Evolutionary conservation across 352 stramenopile genomes (phyloP).

Genomic region (Pythium folliculosum): DNA sequence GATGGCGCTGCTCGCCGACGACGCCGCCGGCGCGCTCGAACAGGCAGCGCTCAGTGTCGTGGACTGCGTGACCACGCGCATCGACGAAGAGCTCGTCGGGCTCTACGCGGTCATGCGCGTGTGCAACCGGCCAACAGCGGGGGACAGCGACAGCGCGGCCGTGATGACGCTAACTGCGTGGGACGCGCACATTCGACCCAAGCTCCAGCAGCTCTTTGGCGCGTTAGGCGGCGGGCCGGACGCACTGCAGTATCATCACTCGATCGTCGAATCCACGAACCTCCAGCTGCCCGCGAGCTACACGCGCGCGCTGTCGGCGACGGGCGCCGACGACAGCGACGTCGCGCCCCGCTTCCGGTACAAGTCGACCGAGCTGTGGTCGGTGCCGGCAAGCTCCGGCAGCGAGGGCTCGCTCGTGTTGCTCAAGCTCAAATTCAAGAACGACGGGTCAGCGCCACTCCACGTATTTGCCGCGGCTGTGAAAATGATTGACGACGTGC

Average conservation of each 20-base stretch:
- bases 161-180: conserved; percentile 1
- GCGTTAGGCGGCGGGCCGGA: not conserved
- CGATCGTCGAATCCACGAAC: conserved; percentile 5
- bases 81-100: conserved; percentile 25
- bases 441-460: conserved; percentile 23
- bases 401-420: not conserved
- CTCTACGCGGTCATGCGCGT: conserved; percentile 22
- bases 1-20: conserved; percentile 12
- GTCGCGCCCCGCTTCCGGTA: conserved; percentile 23
- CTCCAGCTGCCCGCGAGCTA: conserved; percentile 23
- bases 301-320: not conserved
- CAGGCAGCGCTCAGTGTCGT: conserved; percentile 1
- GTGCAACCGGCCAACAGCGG: conserved; percentile 1
- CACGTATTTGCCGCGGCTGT: conserved; percentile 29
- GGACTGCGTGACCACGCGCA: conserved; percentile 29
- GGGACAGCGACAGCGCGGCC: not conserved
- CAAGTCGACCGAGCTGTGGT: conserved; percentile 25
- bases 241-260: conserved; percentile 17
- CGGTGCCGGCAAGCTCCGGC: not conserved
- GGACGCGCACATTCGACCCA: conserved; percentile 12
- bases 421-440: conserved; percentile 27
- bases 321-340: conserved; percentile 2
- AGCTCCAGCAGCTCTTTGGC: conserved; percentile 4
- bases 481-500: conserved; percentile 13
- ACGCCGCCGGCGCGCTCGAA: not conserved